These are phyloP conservation scores for Bruguiera parviflora DNA, from an alignment of 345 rosid genomes.

Conservation along the genomic window DNA sequence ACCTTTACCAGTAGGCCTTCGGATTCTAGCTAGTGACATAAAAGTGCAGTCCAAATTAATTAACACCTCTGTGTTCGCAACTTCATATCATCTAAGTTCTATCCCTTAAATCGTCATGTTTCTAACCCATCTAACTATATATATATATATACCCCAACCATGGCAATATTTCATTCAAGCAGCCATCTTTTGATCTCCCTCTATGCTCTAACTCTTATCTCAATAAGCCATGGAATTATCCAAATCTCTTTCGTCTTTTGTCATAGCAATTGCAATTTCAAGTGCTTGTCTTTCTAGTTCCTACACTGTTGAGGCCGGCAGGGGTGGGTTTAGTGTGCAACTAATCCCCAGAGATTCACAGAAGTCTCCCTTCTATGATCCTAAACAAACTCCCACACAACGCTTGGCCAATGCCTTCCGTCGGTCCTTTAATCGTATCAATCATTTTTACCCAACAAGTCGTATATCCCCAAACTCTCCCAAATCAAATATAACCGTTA, in stretches of 20 bases:
- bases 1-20: too few species aligned
- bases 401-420: conserved; percentile 36
- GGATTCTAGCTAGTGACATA: too few species aligned
- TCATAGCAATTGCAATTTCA: neutral
- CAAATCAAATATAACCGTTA: conserved; percentile 33
- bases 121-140: too few species aligned
- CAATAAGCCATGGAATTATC: neutral
- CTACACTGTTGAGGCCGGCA: neutral
- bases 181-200: too few species aligned
- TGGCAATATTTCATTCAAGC: too few species aligned
- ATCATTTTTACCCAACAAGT: conserved; percentile 19
- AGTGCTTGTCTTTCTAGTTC: neutral
- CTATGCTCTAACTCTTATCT: too few species aligned
- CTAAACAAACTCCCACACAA: conserved; percentile 27
- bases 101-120: too few species aligned
- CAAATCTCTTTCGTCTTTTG: neutral
- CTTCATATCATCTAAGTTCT: too few species aligned
- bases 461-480: conserved; percentile 14
- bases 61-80: too few species aligned
- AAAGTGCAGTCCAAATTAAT: too few species aligned
- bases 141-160: too few species aligned
- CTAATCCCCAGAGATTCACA: conserved; percentile 62
- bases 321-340: conserved; percentile 28
- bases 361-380: conserved; percentile 43
- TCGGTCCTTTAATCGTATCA: conserved; percentile 51